Percentiles rank a stretch among this genome's conserved stretches.
Conservation (phyloP, 1,284 basidiomycete species). For the Cryptococcus sp. region DNA sequence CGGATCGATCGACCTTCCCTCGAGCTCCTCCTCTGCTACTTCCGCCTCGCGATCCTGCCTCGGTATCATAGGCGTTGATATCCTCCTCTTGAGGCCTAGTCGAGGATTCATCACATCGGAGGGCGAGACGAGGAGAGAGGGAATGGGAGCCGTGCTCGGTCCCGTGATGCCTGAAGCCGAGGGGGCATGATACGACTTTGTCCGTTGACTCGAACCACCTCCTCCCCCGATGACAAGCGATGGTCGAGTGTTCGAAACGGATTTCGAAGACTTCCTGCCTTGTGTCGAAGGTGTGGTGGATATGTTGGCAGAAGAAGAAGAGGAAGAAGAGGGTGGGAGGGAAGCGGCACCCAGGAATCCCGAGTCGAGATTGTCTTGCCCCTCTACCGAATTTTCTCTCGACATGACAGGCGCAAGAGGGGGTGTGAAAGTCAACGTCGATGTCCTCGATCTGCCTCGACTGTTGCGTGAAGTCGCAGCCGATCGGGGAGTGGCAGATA, state of each 20-base stretch:
- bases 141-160: constrained; percentile 4
- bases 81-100: constrained; percentile 33
- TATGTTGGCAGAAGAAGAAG: neutral
- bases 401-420: constrained; percentile 32
- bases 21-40: neutral
- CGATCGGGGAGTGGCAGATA: neutral
- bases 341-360: neutral
- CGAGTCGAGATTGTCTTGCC: neutral
- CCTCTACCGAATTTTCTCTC: constrained; percentile 29
- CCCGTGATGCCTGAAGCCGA: constrained; percentile 4
- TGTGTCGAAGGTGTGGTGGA: neutral
- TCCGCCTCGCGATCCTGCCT: constrained; percentile 9
- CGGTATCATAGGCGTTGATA: constrained; percentile 32
- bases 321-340: neutral
- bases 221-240: constrained; percentile 9
- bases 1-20: neutral
- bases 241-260: constrained; percentile 20
- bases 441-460: constrained; percentile 27
- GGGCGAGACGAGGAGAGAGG: constrained; percentile 1
- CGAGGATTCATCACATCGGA: constrained; percentile 5
- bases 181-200: constrained; percentile 2
- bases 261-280: constrained; percentile 18
- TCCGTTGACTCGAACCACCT: constrained; percentile 4
- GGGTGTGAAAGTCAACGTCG: constrained; percentile 29
- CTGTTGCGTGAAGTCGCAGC: neutral